These are phyloP conservation scores for Sideroxylon spinosum DNA, from an alignment of 179 eudicot species.

Conservation along the genomic window DNA sequence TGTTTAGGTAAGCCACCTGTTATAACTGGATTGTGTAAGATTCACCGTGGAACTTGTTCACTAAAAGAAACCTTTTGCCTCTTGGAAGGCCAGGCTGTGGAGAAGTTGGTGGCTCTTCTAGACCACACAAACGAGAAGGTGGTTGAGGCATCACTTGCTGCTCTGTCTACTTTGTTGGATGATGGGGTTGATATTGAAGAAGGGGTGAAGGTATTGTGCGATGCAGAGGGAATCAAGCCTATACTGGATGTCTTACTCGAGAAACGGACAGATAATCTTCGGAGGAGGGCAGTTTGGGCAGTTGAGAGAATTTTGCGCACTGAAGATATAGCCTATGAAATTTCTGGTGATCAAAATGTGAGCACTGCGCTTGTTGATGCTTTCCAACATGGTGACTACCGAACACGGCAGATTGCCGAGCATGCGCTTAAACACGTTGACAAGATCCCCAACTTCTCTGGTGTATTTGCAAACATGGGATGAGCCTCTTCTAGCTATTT, in stretches of 20 bases:
- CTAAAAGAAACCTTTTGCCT: slow-evolving; percentile 70
- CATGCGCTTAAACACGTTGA: slow-evolving; percentile 78
- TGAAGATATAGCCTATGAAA: slow-evolving; percentile 59
- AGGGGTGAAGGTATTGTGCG: slow-evolving; percentile 54
- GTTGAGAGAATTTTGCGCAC: slow-evolving; percentile 73
- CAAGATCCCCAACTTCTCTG: slow-evolving; percentile 89
- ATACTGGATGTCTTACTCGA: slow-evolving; percentile 68
- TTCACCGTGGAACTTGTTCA: slow-evolving; percentile 74
- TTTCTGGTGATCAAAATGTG: slow-evolving; percentile 68
- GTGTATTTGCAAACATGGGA: slow-evolving; percentile 57
- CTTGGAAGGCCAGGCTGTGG: slow-evolving; percentile 69
- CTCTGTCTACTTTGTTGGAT: slow-evolving; percentile 73
- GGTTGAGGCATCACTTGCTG: slow-evolving; percentile 86
- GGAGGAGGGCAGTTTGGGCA: slow-evolving; percentile 77
- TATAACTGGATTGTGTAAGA: slow-evolving; percentile 52
- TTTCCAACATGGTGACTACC: slow-evolving; percentile 76
- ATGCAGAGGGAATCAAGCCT: slow-evolving; percentile 62
- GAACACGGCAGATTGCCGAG: slow-evolving; percentile 90
- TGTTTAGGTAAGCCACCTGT: slow-evolving; percentile 67
- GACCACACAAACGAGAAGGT: slow-evolving; percentile 83
- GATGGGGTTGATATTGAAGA: slow-evolving; percentile 68
- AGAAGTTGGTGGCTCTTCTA: slow-evolving; percentile 66
- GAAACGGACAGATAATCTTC: slow-evolving; percentile 67
- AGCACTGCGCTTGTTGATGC: slow-evolving; percentile 88
- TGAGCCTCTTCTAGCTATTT: slow-evolving; percentile 7